Evolutionary conservation across 2,329 filamentous ascomycete species (phyloP).

Genomic region (Phyllosticta citrichinensis): DNA sequence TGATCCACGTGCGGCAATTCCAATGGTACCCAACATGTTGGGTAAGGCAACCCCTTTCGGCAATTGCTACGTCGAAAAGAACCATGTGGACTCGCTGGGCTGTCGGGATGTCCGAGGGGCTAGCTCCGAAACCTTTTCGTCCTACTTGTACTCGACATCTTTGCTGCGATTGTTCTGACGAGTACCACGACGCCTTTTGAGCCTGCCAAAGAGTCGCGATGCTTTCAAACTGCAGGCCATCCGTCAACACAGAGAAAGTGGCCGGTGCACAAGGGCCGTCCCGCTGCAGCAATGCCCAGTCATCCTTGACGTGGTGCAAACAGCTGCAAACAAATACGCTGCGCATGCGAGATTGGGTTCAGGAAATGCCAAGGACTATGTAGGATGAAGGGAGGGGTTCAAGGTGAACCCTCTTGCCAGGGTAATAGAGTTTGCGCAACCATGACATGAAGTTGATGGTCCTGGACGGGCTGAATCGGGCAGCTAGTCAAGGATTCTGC

Average conservation of each 20-base stretch:
- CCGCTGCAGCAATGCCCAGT: neutral
- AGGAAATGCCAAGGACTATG: neutral
- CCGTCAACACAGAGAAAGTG: neutral
- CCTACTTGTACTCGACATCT: neutral
- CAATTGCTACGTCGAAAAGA: neutral
- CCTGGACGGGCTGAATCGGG: neutral
- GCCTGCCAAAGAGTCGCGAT: neutral
- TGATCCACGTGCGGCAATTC: neutral
- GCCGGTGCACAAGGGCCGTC: neutral
- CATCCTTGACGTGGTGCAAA: neutral
- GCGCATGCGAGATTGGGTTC: neutral
- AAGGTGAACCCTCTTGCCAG: neutral
- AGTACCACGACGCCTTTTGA: neutral
- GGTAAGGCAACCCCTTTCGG: neutral
- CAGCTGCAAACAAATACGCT: neutral
- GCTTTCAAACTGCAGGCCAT: neutral
- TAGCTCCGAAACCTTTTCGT: neutral
- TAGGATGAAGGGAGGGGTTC: neutral
- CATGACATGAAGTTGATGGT: neutral
- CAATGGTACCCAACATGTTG: neutral
- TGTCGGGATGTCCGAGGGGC: neutral
- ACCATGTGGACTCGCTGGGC: neutral
- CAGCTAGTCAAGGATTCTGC: neutral
- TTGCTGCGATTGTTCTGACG: neutral
- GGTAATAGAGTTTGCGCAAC: neutral